Evolutionary conservation across 2,329 filamentous ascomycete genomes (phyloP), one percentile per base, ranked within the genome.

Genomic region (Aspergillus sp.): DNA sequence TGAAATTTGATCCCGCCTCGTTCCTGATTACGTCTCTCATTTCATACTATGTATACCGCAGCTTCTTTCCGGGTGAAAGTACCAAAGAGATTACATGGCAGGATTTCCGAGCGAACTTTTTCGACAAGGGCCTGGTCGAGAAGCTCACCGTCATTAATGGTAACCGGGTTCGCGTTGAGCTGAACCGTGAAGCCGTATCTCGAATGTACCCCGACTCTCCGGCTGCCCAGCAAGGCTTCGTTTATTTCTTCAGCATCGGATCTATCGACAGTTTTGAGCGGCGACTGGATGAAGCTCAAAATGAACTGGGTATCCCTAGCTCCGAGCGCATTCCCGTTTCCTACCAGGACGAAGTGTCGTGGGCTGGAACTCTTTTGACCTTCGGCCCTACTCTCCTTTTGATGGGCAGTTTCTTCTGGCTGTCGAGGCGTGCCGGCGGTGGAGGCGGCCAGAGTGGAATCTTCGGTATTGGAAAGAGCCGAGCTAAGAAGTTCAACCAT

Each of bases 401-500:
- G 57, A 83, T 97, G 47, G 90, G 86, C 54, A 79, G 88, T 45
- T 79, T 96, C 42, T 79, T 87, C 64, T 97, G 82, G 75, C 76
- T 90, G 42, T 86, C 86, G 43, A 78, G 86, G 53, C 83, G 88
- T 58, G 88, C 81, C 42, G 81, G 81, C 47, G 82, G 77, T 49
- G 82, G 81, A 45, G 79, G 79, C 46, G 77, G 79, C 27, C 72
- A 77, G 39, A 84, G 84, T 59, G 89, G 90, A 52, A 87, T 97
- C 61, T 98, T 98, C 62, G 90, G 90, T 54, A 95, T 98, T 70
- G 88, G 90, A 56, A 91, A 93, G 77, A 96, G 90, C 70, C 84
- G 88, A 59, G 93, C 93, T 27, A 97, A 95, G 76, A 86, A 88
- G 60, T 98, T 97, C 76, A 98, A 96, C 67, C 90, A 96, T 56